Conservation (phyloP, 441 rosid genomes). For the Erodium trifolium region DNA sequence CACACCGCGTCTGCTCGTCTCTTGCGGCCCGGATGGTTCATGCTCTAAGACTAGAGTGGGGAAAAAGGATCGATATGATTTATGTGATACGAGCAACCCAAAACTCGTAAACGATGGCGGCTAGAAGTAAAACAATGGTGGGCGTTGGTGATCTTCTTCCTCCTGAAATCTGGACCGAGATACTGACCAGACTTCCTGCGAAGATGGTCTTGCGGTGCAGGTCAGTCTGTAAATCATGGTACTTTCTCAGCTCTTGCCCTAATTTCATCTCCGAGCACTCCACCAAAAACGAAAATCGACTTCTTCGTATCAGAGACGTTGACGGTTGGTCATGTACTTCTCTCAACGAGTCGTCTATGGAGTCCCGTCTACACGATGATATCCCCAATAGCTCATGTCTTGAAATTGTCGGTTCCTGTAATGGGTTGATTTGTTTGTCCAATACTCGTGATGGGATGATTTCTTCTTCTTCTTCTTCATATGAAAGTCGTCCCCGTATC, state of each 20-base stretch:
- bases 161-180: neutral
- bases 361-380: neutral
- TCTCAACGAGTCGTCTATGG: neutral
- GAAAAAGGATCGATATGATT: too few species aligned
- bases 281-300: neutral
- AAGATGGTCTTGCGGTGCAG: neutral
- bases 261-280: neutral
- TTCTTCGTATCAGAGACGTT: too few species aligned
- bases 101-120: too few species aligned
- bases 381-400: neutral
- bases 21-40: too few species aligned
- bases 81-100: too few species aligned
- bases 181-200: neutral
- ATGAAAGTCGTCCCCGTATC: too few species aligned
- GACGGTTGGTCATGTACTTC: neutral
- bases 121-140: too few species aligned
- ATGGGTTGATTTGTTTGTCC: neutral
- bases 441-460: neutral
- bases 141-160: neutral
- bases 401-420: neutral
- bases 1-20: too few species aligned
- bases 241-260: neutral
- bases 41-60: too few species aligned
- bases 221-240: neutral
- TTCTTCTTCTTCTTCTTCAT: too few species aligned